Base-by-base conservation (phyloP, 73 alveolate genomes). In the Tetrahymena elliotti region DNA sequence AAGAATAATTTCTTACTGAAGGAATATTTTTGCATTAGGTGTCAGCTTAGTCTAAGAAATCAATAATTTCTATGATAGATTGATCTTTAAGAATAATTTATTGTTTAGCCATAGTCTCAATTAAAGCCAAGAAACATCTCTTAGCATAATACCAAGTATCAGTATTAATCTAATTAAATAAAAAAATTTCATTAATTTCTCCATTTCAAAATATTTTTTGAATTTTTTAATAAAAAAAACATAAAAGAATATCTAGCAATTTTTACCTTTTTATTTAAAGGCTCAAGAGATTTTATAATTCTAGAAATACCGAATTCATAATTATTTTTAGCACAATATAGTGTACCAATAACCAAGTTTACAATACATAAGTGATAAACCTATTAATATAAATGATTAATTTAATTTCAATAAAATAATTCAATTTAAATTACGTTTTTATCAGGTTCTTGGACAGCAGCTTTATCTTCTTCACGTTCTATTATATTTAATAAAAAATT, bases 321-420 rank as follows among this genome's bases (percentile, higher is more conserved):
- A 98, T 99, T 99, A 84, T 99, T 93, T 33, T 84, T 96, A n/a
- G 97, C 94, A 95, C 99, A 98, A 96, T 98, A 99, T 88, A 98
- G 98, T 3, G 99, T 98, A 54, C 99, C 99, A 92, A 98, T 98
- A 93, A 98, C 99, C 93, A 99, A 97, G 98, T 99, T 99, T 36
- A 99, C 99, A 93, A 99, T 99, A 96, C 99, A 99, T 53, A 99
- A 97, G 96, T 99, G 99, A 98, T 97, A 99, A 83, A 98, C 99
- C 95, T 99, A 52, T 92, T 27, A 18, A 68, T 68, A 47, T 18
- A 68, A 27, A 22, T 68, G 20, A 16, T 53, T 53, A 24, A 16
- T n/a, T 68, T 5, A 1, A 22, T 13, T 13, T 2, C 11, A 68
- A 18, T 27, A 68, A 4, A 68, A 68, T 68, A 68, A 24, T 22